Percentiles rank a stretch among this genome's conserved stretches.
Evolutionary conservation across 2,329 filamentous ascomycete species (phyloP).

Genomic region (Botrytis galanthina): DNA sequence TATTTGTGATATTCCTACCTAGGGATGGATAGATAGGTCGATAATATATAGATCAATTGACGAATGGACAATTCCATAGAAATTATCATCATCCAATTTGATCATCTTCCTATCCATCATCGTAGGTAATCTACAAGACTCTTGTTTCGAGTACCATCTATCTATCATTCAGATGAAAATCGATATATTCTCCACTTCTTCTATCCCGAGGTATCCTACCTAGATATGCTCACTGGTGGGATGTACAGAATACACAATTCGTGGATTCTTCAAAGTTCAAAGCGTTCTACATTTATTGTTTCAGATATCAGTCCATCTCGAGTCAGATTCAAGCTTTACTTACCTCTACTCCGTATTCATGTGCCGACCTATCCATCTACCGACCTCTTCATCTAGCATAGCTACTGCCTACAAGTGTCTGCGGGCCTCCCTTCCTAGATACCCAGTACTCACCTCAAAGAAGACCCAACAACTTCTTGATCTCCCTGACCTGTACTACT

Average conservation of each 20-base stretch:
- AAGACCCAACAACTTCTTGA: neutral
- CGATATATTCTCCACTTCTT: neutral
- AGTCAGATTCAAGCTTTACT: neutral
- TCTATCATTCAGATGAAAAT: neutral
- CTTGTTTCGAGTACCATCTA: neutral
- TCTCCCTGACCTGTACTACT: neutral
- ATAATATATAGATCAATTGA: neutral
- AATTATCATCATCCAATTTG: too few species aligned
- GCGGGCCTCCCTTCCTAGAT: neutral
- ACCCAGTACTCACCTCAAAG: neutral
- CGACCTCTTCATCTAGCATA: neutral
- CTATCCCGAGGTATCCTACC: neutral
- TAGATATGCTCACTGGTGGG: too few species aligned
- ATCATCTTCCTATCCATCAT: neutral
- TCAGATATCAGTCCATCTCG: neutral
- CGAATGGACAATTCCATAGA: neutral
- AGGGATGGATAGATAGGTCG: too few species aligned
- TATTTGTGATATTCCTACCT: neutral
- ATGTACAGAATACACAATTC: neutral
- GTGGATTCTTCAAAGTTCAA: neutral
- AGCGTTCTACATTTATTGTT: neutral
- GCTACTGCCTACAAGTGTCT: neutral
- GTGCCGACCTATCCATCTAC: neutral
- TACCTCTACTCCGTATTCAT: too few species aligned
- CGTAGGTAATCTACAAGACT: neutral